Base-by-base conservation (phyloP, 2,329 filamentous ascomycete species). In the Blastomyces gilchristii region DNA sequence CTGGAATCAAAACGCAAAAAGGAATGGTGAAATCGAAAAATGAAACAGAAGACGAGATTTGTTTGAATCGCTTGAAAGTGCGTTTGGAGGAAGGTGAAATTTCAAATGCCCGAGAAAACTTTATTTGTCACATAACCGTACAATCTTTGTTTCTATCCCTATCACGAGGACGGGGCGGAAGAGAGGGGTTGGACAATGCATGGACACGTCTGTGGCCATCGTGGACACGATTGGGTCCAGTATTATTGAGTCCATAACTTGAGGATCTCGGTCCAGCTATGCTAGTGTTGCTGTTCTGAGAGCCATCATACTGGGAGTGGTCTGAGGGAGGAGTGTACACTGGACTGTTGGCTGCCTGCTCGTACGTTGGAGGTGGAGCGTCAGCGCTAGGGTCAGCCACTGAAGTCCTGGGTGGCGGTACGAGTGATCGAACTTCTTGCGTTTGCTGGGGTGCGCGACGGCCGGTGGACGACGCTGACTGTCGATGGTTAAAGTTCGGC, bases 311-410 rank as follows among this genome's bases (percentile, higher is more conserved):
- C 61, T 68, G 67, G 0, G 78, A 70, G 62, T 77, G 78, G 59
- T 74, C 70, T 16, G 70, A 69, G 0, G 82, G 80, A 1, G 82
- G 81, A 22, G 80, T 74, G 66, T 86, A 87, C 2, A 79, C 79
- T n/a, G 80, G 79, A 53, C 80, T 79, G 16, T 76, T 80, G 0
- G 84, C 80, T 22, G 84, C 83, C 71, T 87, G 84, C 71, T 88
- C 86, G 69, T 89, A 89, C 0, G 82, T 81, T 4, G 86, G 86
- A 0, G 85, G 85, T 1, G 85, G 84, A 0, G 79, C 81, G 37
- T 85, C 80, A 31, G 82, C 79, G 60, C 74, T 77, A 63, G 68
- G 69, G 47, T 68, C 68, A 5, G 68, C 66, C 18, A 64, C 67
- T 31, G 63, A 65, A 58, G 63, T 62, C 16, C 79, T 76, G 0